Evolutionary conservation across 305 asterid species (phyloP).

Genomic region (Solanum hybrid): DNA sequence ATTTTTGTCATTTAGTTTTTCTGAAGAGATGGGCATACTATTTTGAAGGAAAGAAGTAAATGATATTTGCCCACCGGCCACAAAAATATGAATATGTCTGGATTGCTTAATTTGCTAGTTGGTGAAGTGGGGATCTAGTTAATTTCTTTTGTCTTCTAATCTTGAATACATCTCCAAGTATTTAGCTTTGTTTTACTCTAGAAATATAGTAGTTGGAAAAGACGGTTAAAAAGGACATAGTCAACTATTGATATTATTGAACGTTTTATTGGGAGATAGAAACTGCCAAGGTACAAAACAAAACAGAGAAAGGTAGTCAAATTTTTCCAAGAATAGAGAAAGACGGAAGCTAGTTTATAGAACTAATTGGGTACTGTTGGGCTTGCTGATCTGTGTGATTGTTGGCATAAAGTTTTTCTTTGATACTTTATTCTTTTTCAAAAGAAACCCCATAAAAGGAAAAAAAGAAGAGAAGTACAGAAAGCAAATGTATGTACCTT

Average conservation of each 20-base stretch:
- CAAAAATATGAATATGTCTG: background rate
- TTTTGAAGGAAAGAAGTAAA: background rate
- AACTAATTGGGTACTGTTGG: background rate
- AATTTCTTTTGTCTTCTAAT: background rate
- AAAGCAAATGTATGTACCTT: conserved; percentile 1
- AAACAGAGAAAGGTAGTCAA: background rate
- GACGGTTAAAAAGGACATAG: conserved; percentile 1
- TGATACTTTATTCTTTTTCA: background rate
- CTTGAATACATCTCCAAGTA: background rate
- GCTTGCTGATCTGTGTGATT: conserved; percentile 2
- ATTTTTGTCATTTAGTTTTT: background rate
- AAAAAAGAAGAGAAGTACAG: background rate
- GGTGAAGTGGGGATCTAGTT: background rate
- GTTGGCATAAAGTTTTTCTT: background rate
- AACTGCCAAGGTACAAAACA: background rate
- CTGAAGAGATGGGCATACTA: background rate
- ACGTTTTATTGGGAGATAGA: background rate
- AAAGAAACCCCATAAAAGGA: background rate
- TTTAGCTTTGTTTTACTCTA: background rate
- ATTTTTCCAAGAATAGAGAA: conserved; percentile 3
- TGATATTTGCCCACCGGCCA: background rate
- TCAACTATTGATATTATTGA: background rate
- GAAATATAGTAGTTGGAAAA: background rate
- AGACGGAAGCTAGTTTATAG: background rate
- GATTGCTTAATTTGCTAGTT: background rate